These are phyloP conservation scores for Sporothrix brunneoviolacea DNA, from an alignment of 2,329 filamentous ascomycete species.

Conservation along the genomic window DNA sequence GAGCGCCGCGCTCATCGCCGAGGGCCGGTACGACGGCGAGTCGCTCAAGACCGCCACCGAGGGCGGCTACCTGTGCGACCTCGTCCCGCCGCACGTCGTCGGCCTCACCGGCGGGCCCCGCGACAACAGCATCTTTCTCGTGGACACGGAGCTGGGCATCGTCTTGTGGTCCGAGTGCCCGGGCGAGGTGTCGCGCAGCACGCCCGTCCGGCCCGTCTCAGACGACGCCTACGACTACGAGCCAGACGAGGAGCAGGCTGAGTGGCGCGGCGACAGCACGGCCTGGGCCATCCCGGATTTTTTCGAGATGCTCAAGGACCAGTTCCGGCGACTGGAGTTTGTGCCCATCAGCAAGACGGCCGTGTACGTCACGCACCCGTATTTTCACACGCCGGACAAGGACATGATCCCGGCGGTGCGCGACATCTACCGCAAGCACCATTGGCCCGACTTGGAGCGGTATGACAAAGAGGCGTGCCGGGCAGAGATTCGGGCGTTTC, in stretches of 20 bases:
- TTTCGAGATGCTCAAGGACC: constrained; percentile 23
- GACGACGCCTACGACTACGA: constrained; percentile 21
- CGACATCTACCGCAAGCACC: constrained; percentile 26
- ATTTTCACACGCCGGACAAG: constrained; percentile 17
- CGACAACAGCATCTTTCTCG: constrained; percentile 8
- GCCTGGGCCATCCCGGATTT: constrained; percentile 24
- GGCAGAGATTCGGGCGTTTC: not conserved
- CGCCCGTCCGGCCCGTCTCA: constrained; percentile 9
- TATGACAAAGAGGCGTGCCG: constrained; percentile 27
- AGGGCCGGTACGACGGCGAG: not conserved
- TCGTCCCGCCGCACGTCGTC: constrained; percentile 14
- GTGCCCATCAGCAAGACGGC: constrained; percentile 18
- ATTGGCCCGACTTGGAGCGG: constrained; percentile 25
- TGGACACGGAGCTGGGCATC: constrained; percentile 16
- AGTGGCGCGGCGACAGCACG: constrained; percentile 21
- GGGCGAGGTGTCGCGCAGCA: not conserved
- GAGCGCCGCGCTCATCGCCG: not conserved
- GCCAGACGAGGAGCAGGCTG: constrained; percentile 19
- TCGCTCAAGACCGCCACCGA: not conserved
- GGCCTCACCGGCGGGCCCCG: constrained; percentile 9
- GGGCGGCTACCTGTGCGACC: constrained; percentile 4
- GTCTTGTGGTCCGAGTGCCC: constrained; percentile 14
- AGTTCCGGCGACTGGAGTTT: constrained; percentile 20
- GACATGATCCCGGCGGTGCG: constrained; percentile 17
- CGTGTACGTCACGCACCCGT: constrained; percentile 19